Evolutionary conservation across 2,329 filamentous ascomycete species (phyloP).

Genomic region (Colletotrichum orchidophilum): DNA sequence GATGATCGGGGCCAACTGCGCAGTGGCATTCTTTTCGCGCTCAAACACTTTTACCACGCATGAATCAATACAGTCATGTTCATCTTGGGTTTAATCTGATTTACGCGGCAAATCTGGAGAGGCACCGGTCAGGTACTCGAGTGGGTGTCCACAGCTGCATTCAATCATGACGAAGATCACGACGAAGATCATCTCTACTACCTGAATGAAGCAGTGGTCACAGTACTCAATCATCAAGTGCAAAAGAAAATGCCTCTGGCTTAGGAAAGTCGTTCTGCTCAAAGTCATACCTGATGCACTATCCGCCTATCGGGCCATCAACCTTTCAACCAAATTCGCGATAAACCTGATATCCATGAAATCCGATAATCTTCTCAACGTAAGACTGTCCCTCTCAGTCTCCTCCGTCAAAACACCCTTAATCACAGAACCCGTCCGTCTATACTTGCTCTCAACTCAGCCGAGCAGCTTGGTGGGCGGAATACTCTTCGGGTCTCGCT

Average conservation of each 20-base stretch:
- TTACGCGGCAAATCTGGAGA: too few relatives aligned
- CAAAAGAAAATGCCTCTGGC: too few relatives aligned
- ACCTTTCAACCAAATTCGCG: neutral
- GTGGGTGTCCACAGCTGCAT: too few relatives aligned
- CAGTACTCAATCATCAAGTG: too few relatives aligned
- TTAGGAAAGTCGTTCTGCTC: too few relatives aligned
- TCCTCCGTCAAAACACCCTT: neutral
- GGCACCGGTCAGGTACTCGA: too few relatives aligned
- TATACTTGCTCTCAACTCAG: constrained; percentile 50
- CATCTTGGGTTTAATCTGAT: neutral
- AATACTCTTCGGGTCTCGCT: constrained; percentile 59
- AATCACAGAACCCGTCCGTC: neutral
- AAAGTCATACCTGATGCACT: neutral
- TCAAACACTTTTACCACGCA: neutral
- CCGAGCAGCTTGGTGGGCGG: constrained; percentile 62
- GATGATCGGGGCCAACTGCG: neutral
- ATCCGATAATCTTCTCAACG: neutral
- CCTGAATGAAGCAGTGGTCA: too few relatives aligned
- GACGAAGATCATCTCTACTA: too few relatives aligned
- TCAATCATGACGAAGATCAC: too few relatives aligned
- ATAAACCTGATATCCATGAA: constrained; percentile 2
- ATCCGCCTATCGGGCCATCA: constrained; percentile 2
- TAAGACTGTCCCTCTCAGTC: constrained; percentile 7
- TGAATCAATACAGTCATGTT: neutral
- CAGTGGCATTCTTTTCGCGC: neutral